Evolutionary conservation across 2,329 filamentous ascomycete species (phyloP).

Genomic region (Microcyclospora tardicrescens): DNA sequence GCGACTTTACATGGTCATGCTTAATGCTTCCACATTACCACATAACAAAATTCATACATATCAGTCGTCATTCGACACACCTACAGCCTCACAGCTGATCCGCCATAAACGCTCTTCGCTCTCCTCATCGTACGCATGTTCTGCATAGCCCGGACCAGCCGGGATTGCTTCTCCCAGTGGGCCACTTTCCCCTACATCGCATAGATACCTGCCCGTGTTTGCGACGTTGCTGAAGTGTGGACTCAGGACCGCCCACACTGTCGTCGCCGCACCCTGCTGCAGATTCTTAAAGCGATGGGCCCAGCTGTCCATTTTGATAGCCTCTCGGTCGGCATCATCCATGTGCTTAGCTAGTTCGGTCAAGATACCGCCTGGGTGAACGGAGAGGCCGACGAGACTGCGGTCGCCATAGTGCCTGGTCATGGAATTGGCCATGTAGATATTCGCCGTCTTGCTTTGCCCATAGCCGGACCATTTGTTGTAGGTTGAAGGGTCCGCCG

Average conservation of each 20-base stretch:
- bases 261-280: conserved; percentile 38
- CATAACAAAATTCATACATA: not conserved
- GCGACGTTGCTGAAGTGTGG: conserved; percentile 25
- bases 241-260: conserved; percentile 33
- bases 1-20: too few species aligned
- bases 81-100: conserved; percentile 22
- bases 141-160: conserved; percentile 21
- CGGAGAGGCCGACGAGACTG: conserved; percentile 31
- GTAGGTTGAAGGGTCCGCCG: conserved; percentile 5
- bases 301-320: not conserved
- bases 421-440: conserved; percentile 40
- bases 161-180: conserved; percentile 14
- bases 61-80: conserved; percentile 7
- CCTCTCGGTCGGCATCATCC: conserved; percentile 2
- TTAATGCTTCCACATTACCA: too few species aligned
- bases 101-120: conserved; percentile 33
- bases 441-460: conserved; percentile 39
- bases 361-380: conserved; percentile 36
- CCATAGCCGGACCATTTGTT: conserved; percentile 28
- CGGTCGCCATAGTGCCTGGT: conserved; percentile 35
- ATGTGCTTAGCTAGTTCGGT: conserved; percentile 8
- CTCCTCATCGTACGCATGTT: conserved; percentile 27
- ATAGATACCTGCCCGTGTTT: conserved; percentile 35
- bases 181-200: conserved; percentile 26
- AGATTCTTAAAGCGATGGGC: conserved; percentile 6